phyloP scores from a whole-genome alignment of 2,329 filamentous ascomycete genomes.

The Fusarium buharicum region DNA sequence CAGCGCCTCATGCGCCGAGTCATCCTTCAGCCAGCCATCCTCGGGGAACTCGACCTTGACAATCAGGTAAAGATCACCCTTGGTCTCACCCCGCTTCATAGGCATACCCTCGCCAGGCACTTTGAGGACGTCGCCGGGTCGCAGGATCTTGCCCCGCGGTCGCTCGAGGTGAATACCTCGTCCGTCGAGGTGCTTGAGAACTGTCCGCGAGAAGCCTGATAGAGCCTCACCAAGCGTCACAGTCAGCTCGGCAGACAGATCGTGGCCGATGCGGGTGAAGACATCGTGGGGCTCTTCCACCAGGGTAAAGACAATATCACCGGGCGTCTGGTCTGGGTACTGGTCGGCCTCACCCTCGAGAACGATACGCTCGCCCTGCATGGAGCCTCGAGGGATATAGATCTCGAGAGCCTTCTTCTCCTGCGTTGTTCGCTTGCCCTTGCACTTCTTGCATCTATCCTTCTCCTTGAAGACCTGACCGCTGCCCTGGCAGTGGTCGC shows the following conservation, averaged over 20 bases:
- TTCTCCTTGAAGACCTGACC: slow-evolving; percentile 93
- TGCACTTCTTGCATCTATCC: slow-evolving; percentile 99
- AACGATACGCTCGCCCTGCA: slow-evolving; percentile 88
- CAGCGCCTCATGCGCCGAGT: slow-evolving; percentile 76
- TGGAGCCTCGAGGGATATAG: slow-evolving; percentile 89
- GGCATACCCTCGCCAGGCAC: slow-evolving; percentile 95
- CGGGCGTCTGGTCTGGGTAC: slow-evolving; percentile 85
- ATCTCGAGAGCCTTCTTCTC: slow-evolving; percentile 96
- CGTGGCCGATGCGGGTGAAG: slow-evolving; percentile 85
- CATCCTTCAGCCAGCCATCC: slow-evolving; percentile 81
- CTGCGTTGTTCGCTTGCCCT: slow-evolving; percentile 85
- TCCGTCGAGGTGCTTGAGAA: slow-evolving; percentile 92
- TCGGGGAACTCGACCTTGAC: slow-evolving; percentile 91
- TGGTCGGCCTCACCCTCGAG: slow-evolving; percentile 96
- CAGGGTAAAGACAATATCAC: slow-evolving; percentile 91
- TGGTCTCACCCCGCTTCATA: slow-evolving; percentile 81
- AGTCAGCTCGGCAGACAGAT: slow-evolving; percentile 83
- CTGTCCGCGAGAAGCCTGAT: slow-evolving; percentile 88
- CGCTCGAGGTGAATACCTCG: slow-evolving; percentile 86
- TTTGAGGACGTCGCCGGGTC: slow-evolving; percentile 86
- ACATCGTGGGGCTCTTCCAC: slow-evolving; percentile 82
- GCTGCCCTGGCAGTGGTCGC: slow-evolving; percentile 84
- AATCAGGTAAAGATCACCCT: slow-evolving; percentile 87
- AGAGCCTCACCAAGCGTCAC: slow-evolving; percentile 86
- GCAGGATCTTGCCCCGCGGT: slow-evolving; percentile 82